A percentile compares a stretch with the other conserved stretches of the same genome.
phyloP scores from a whole-genome alignment of 177 flowering plant genomes.

The Vitis hybrid region DNA sequence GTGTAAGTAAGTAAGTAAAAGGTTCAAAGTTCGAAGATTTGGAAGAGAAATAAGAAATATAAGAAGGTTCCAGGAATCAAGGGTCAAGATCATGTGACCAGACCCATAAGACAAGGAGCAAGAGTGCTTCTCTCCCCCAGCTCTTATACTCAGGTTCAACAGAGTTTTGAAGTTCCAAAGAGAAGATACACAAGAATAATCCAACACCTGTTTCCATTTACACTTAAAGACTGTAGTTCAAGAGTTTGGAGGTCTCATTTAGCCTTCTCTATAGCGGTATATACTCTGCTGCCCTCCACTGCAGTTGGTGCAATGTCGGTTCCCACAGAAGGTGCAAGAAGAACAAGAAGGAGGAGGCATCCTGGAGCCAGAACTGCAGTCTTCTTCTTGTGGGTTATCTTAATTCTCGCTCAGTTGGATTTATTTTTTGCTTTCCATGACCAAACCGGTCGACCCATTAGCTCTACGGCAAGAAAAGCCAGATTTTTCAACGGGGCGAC shows the following conservation, averaged over 20 bases:
- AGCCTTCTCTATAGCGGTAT: too few species aligned
- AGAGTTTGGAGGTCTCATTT: too few species aligned
- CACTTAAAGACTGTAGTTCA: neutral
- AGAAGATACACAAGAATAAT: neutral
- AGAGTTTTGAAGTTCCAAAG: neutral
- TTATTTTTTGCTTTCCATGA: slow-evolving; percentile 14
- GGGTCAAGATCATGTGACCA: slow-evolving; percentile 64
- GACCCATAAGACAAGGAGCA: slow-evolving; percentile 44
- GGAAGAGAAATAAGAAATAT: slow-evolving; percentile 25
- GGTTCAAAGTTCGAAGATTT: slow-evolving; percentile 45
- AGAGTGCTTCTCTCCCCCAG: slow-evolving; percentile 17
- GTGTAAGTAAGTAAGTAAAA: slow-evolving; percentile 2
- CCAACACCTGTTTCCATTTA: neutral
- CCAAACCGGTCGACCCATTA: neutral
- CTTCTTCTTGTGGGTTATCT: slow-evolving; percentile 38
- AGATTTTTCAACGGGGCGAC: slow-evolving; percentile 20
- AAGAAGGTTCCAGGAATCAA: slow-evolving; percentile 81
- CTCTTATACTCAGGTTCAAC: neutral
- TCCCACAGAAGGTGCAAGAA: slow-evolving; percentile 5
- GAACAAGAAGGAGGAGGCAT: slow-evolving; percentile 16
- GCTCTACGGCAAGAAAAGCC: slow-evolving; percentile 37
- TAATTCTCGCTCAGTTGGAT: slow-evolving; percentile 27
- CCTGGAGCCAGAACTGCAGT: slow-evolving; percentile 14
- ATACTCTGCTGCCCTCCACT: neutral
- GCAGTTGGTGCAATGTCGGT: slow-evolving; percentile 5